These are phyloP conservation scores for Candolleomyces eurysporus DNA, from an alignment of 768 basidiomycete species.

Conservation along the genomic window DNA sequence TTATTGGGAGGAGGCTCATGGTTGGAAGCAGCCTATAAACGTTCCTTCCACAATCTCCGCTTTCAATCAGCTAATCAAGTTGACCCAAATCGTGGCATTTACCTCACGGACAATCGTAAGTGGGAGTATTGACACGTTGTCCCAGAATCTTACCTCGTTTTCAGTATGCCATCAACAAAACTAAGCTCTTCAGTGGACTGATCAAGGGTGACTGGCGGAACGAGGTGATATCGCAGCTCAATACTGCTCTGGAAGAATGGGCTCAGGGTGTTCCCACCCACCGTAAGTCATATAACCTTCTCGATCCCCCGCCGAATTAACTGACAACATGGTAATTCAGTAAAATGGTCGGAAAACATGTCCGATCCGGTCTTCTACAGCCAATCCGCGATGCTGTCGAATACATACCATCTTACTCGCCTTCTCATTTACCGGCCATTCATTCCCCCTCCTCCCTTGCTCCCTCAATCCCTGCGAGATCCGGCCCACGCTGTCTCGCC, in stretches of 20 bases:
- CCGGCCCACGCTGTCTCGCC: not conserved
- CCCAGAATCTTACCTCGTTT: not conserved
- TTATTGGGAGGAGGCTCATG: slow-evolving; percentile 63
- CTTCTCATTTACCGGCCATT: slow-evolving; percentile 74
- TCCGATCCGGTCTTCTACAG: slow-evolving; percentile 46
- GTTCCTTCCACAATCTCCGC: slow-evolving; percentile 55
- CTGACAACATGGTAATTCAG: slow-evolving; percentile 25
- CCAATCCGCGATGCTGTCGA: slow-evolving; percentile 57
- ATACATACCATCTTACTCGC: slow-evolving; percentile 57
- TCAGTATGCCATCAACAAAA: slow-evolving; percentile 73
- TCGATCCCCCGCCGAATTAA: slow-evolving; percentile 1
- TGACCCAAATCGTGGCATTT: slow-evolving; percentile 70
- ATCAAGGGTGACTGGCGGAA: slow-evolving; percentile 52
- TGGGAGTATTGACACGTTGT: slow-evolving; percentile 8
- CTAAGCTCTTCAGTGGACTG: slow-evolving; percentile 51
- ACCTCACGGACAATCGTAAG: slow-evolving; percentile 67
- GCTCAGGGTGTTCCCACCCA: slow-evolving; percentile 65
- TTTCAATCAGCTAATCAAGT: slow-evolving; percentile 63
- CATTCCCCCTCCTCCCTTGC: slow-evolving; percentile 41
- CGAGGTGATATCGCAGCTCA: slow-evolving; percentile 64
- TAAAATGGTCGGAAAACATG: slow-evolving; percentile 57
- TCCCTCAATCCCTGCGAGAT: slow-evolving; percentile 15
- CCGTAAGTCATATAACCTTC: slow-evolving; percentile 38
- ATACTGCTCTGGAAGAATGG: slow-evolving; percentile 73
- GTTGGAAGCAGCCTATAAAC: slow-evolving; percentile 67